Percentiles rank a stretch among this genome's conserved stretches.
Evolutionary conservation across 2,329 filamentous ascomycete genomes (phyloP).

Genomic region (Helotiales sp.): DNA sequence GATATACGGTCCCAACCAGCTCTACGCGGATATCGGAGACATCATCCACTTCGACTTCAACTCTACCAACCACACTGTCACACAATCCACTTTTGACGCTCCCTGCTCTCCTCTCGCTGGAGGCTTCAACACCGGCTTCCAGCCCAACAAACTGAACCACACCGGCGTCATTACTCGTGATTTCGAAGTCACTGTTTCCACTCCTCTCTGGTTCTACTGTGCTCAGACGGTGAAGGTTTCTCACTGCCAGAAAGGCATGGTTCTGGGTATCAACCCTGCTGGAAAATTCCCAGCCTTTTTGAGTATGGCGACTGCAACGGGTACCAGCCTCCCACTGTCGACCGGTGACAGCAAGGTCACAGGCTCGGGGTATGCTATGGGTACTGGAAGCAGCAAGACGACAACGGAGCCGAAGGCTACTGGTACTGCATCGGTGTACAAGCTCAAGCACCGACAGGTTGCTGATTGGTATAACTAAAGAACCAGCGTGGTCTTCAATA

Average conservation of each 20-base stretch:
- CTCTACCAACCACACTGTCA: constrained; percentile 70
- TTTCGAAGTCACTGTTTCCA: constrained; percentile 21
- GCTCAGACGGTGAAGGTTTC: constrained; percentile 20
- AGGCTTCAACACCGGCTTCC: constrained; percentile 65
- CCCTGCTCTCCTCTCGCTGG: constrained; percentile 58
- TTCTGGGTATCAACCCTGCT: constrained; percentile 31
- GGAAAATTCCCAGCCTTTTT: constrained; percentile 22
- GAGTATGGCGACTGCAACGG: constrained; percentile 10
- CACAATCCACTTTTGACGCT: constrained; percentile 64
- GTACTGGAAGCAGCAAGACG: background rate
- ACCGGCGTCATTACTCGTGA: constrained; percentile 17
- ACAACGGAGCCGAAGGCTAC: background rate
- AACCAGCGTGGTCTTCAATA: background rate
- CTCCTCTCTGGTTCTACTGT: constrained; percentile 37
- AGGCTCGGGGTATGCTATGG: background rate
- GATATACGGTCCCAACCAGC: constrained; percentile 55
- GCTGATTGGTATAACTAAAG: background rate
- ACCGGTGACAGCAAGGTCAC: constrained; percentile 1
- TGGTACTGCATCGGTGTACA: background rate
- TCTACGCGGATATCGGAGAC: constrained; percentile 63
- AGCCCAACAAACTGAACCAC: constrained; percentile 62
- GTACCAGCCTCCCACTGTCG: background rate
- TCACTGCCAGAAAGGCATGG: constrained; percentile 32
- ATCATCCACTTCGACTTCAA: constrained; percentile 71
- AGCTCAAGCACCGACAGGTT: background rate